A percentile compares a stretch with the other conserved stretches of the same genome.
These are phyloP conservation scores for Trichophyton simii DNA, from an alignment of 2,329 filamentous ascomycete genomes.

Conservation along the genomic window DNA sequence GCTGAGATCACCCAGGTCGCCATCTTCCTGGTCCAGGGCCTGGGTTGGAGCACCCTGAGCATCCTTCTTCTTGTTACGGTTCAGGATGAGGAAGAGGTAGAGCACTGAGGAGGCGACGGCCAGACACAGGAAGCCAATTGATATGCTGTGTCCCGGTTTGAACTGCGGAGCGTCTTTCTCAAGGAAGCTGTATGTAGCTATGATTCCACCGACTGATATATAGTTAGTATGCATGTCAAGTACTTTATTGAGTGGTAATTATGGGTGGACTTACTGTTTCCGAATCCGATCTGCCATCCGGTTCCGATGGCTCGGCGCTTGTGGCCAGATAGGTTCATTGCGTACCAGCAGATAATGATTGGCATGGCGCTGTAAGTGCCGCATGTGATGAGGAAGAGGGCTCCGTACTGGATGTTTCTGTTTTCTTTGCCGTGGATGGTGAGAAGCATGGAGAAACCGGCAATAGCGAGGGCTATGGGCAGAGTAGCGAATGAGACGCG, in stretches of 20 bases:
- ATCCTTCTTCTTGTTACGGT: conserved; percentile 31
- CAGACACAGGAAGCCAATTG: conserved; percentile 59
- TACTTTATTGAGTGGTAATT: not conserved
- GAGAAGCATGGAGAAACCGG: conserved; percentile 65
- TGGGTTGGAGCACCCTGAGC: conserved; percentile 14
- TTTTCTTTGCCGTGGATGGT: conserved; percentile 50
- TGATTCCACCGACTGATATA: conserved; percentile 54
- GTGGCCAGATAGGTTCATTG: conserved; percentile 66
- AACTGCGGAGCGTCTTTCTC: conserved; percentile 55
- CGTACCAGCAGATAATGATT: conserved; percentile 71
- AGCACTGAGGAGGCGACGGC: conserved; percentile 41
- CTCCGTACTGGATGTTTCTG: conserved; percentile 56
- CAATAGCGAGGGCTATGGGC: conserved; percentile 55
- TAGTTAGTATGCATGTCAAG: not conserved
- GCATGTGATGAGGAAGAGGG: conserved; percentile 68
- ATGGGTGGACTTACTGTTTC: conserved; percentile 40
- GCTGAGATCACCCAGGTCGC: conserved; percentile 30
- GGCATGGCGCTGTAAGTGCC: conserved; percentile 83
- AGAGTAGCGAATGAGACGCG: conserved; percentile 61
- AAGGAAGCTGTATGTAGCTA: conserved; percentile 60
- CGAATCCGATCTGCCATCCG: conserved; percentile 67
- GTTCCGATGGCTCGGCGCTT: conserved; percentile 57
- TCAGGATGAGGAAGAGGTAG: conserved; percentile 27
- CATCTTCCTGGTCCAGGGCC: conserved; percentile 21
- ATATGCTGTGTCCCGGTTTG: conserved; percentile 62